Conservation (phyloP, 345 rosid genomes). For the Brassica juncea region DNA sequence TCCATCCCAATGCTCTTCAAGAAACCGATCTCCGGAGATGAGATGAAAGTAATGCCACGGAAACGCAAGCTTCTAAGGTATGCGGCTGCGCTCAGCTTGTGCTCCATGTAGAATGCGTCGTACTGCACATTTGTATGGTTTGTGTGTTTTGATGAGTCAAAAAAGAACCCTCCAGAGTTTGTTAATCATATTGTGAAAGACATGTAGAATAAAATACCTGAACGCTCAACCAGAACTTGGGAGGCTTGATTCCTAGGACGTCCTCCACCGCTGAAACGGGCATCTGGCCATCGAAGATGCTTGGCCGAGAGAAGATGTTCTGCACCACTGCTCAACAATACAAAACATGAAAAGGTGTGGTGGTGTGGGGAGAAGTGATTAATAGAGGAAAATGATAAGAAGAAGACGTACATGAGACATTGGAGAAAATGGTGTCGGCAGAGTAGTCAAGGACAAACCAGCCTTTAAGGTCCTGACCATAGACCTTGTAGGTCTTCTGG, state of each 20-base stretch:
- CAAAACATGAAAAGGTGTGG: constrained; percentile 13
- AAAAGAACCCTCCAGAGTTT: background rate
- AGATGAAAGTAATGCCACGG: constrained; percentile 39
- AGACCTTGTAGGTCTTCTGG: constrained; percentile 48
- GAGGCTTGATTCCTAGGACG: constrained; percentile 41
- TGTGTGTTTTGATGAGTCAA: constrained; percentile 26
- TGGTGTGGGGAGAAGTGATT: background rate
- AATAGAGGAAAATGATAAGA: background rate
- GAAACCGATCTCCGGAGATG: constrained; percentile 77
- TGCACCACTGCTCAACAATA: constrained; percentile 55
- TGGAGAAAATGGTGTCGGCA: constrained; percentile 41
- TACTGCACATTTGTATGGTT: constrained; percentile 60
- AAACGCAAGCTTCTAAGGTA: constrained; percentile 37
- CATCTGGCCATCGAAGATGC: constrained; percentile 50
- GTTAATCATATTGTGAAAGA: background rate
- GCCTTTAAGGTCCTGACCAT: constrained; percentile 60
- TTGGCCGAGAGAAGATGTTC: constrained; percentile 52
- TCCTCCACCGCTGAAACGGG: constrained; percentile 55
- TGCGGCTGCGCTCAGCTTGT: constrained; percentile 49
- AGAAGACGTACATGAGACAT: constrained; percentile 48
- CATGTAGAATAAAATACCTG: constrained; percentile 47
- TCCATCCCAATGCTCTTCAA: constrained; percentile 53
- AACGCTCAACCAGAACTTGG: constrained; percentile 72
- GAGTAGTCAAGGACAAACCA: constrained; percentile 67
- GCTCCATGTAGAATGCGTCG: constrained; percentile 55